phyloP scores from a whole-genome alignment of 768 basidiomycete genomes.

The Leccinum pellstonianum region DNA sequence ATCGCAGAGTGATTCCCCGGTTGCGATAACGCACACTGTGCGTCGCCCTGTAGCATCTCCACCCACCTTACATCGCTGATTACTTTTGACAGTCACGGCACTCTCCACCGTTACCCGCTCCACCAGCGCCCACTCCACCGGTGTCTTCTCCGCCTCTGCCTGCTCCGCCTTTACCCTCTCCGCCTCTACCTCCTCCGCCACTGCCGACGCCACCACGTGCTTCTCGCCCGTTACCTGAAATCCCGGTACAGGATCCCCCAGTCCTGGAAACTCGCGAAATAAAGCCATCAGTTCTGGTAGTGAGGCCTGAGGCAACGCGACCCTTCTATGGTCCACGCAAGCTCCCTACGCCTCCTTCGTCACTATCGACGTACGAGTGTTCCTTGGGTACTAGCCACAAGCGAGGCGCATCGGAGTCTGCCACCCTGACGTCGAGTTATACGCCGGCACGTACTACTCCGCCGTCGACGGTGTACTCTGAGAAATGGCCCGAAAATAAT shows the following conservation, averaged over 20 bases:
- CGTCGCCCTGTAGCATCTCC: constrained; percentile 6
- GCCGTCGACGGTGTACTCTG: constrained; percentile 31
- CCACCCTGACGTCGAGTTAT: constrained; percentile 27
- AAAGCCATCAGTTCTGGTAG: constrained; percentile 10
- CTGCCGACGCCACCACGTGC: constrained; percentile 29
- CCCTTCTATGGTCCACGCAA: constrained; percentile 27
- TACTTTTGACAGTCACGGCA: constrained; percentile 23
- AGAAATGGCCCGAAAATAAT: constrained; percentile 29
- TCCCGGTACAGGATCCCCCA: constrained; percentile 23
- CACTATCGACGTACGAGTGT: constrained; percentile 27
- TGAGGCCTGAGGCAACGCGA: constrained; percentile 22
- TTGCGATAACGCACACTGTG: constrained; percentile 27
- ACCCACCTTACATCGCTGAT: constrained; percentile 4
- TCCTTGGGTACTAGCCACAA: constrained; percentile 12
- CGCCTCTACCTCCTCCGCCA: constrained; percentile 27
- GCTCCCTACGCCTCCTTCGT: constrained; percentile 33
- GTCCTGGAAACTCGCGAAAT: constrained; percentile 18
- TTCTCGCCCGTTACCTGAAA: constrained; percentile 31
- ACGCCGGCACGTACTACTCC: constrained; percentile 31
- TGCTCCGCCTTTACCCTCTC: constrained; percentile 19
- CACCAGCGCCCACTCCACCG: constrained; percentile 13
- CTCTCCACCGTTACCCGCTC: constrained; percentile 24
- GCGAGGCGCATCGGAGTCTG: constrained; percentile 22
- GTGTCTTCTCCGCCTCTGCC: constrained; percentile 19
- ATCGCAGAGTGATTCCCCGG: constrained; percentile 35